These are phyloP conservation scores for Ophiocordyceps camponoti-leonardi DNA, from an alignment of 2,329 filamentous ascomycete genomes.

Conservation along the genomic window DNA sequence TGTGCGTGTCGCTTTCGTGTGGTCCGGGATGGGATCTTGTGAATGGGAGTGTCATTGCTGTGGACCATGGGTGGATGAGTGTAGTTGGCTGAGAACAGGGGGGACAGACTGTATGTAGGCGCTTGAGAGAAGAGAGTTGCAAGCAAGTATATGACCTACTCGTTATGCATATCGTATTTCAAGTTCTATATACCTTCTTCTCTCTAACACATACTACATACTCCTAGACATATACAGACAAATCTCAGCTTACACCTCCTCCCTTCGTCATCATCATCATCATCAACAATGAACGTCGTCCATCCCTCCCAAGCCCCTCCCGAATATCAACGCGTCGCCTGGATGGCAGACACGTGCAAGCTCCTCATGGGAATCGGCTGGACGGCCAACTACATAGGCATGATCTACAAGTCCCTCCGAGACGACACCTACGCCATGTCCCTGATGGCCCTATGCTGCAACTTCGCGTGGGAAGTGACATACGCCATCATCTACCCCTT, in stretches of 20 bases:
- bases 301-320: neutral
- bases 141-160: no score
- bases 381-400: constrained; percentile 1
- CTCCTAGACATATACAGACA: no score
- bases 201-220: no score
- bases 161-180: no score
- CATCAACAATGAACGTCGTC: neutral
- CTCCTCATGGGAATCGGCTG: neutral
- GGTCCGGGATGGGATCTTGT: neutral
- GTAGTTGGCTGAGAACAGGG: neutral
- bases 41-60: neutral
- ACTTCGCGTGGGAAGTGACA: constrained; percentile 1
- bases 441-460: constrained; percentile 1
- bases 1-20: neutral
- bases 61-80: neutral
- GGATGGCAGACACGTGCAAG: constrained; percentile 1
- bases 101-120: neutral
- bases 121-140: no score
- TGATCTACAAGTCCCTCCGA: neutral
- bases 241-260: no score
- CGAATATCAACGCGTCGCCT: constrained; percentile 1
- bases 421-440: constrained; percentile 1
- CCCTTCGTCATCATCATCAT: no score
- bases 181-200: no score
- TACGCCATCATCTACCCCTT: constrained; percentile 1